These are phyloP conservation scores for Backusella macrospora DNA, from an alignment of 192 early-diverging fungal genomes.

Conservation along the genomic window DNA sequence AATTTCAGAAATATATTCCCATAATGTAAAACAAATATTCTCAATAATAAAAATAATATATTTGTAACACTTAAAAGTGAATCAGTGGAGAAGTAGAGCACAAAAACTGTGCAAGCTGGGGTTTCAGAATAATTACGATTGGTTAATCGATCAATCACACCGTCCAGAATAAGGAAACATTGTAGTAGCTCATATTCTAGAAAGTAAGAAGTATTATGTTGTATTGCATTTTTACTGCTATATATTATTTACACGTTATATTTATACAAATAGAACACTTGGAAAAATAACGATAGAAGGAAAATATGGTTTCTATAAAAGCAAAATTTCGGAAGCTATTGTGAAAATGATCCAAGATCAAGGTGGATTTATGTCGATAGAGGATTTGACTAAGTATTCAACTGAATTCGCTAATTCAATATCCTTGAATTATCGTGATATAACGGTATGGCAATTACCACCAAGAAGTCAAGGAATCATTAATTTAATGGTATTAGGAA, in stretches of 20 bases:
- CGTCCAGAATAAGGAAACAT: slow-evolving; percentile 65
- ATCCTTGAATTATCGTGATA: slow-evolving; percentile 61
- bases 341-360: slow-evolving; percentile 50
- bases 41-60: background rate
- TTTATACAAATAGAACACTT: slow-evolving; percentile 45
- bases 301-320: slow-evolving; percentile 69
- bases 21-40: background rate
- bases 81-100: slow-evolving; percentile 42
- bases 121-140: slow-evolving; percentile 30
- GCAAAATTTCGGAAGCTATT: slow-evolving; percentile 67
- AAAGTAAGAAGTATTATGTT: slow-evolving; percentile 32
- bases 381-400: slow-evolving; percentile 62
- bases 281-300: slow-evolving; percentile 62
- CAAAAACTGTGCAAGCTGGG: slow-evolving; percentile 10
- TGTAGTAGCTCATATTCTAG: slow-evolving; percentile 58
- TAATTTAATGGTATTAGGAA: slow-evolving; percentile 70
- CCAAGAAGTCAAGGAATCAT: slow-evolving; percentile 77
- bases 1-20: slow-evolving; percentile 31
- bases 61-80: background rate
- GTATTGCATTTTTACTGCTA: background rate
- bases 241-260: background rate
- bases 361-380: slow-evolving; percentile 68
- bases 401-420: slow-evolving; percentile 59
- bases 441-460: slow-evolving; percentile 68
- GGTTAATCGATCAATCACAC: slow-evolving; percentile 50